phyloP scores from a whole-genome alignment of 1,139 yeast genomes.

The Suhomyces bribrorum region DNA sequence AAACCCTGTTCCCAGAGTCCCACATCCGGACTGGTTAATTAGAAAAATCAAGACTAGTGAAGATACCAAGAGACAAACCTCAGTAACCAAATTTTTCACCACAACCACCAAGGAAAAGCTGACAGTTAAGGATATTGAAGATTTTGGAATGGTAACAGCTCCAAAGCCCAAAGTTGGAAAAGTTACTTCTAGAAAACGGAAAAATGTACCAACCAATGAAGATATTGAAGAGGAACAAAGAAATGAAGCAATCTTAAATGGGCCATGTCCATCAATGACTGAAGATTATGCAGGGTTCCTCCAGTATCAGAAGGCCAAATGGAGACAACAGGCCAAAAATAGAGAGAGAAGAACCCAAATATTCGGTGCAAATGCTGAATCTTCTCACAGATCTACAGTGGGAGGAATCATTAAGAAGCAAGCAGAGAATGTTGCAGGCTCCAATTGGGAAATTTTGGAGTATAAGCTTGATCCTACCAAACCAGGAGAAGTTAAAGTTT shows the following conservation, averaged over 20 bases:
- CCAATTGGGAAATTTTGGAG: slow-evolving; percentile 85
- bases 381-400: slow-evolving; percentile 53
- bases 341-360: slow-evolving; percentile 71
- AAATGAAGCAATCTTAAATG: slow-evolving; percentile 47
- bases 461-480: slow-evolving; percentile 56
- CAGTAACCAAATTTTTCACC: slow-evolving; percentile 59
- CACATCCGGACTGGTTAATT: slow-evolving; percentile 92
- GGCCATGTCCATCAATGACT: slow-evolving; percentile 68
- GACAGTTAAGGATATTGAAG: slow-evolving; percentile 73
- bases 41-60: slow-evolving; percentile 58
- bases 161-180: slow-evolving; percentile 47
- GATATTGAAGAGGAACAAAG: slow-evolving; percentile 47
- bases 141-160: slow-evolving; percentile 48
- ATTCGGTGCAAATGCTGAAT: slow-evolving; percentile 65
- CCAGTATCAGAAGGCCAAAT: slow-evolving; percentile 76
- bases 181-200: slow-evolving; percentile 48
- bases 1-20: slow-evolving; percentile 95
- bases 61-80: slow-evolving; percentile 73
- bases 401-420: slow-evolving; percentile 73
- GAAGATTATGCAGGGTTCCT: slow-evolving; percentile 79
- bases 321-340: slow-evolving; percentile 75
- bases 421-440: slow-evolving; percentile 74
- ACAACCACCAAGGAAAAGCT: slow-evolving; percentile 37
- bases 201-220: slow-evolving; percentile 24
- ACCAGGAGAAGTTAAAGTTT: slow-evolving; percentile 78